Conservation (phyloP, 306 rosid species). For the Styphnolobium japonicum region DNA sequence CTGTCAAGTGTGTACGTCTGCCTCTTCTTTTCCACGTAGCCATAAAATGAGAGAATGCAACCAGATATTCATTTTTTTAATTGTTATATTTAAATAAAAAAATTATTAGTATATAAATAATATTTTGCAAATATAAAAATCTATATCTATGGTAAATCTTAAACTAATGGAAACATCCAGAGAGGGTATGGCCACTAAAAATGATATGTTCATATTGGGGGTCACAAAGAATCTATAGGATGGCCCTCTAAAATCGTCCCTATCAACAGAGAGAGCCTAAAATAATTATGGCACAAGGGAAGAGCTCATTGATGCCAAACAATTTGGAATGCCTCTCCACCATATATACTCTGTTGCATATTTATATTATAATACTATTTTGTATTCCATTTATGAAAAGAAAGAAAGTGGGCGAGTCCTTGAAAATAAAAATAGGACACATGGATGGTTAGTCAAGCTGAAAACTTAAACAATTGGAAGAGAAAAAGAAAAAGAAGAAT, state of each 20-base stretch:
- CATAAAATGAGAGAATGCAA: neutral
- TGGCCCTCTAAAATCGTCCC: constrained; percentile 10
- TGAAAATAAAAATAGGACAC: no score
- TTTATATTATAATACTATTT: neutral
- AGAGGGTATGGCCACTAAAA: neutral
- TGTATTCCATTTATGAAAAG: neutral
- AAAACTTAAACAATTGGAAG: neutral
- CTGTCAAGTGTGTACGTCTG: constrained; percentile 33
- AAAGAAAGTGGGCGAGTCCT: neutral
- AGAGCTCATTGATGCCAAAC: neutral
- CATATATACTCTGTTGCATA: neutral
- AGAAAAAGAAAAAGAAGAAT: neutral
- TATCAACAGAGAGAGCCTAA: neutral
- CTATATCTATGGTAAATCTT: no score
- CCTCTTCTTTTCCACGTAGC: constrained; percentile 21
- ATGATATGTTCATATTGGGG: neutral
- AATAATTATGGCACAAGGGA: neutral
- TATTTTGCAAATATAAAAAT: no score
- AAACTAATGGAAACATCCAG: no score
- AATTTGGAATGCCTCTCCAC: neutral
- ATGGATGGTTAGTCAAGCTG: neutral
- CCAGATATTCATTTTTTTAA: no score
- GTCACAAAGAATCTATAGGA: neutral
- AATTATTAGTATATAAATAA: no score
- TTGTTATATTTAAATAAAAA: no score